Evolutionary conservation across 2,329 filamentous ascomycete genomes (phyloP).

Genomic region (Podosphaera xanthii): DNA sequence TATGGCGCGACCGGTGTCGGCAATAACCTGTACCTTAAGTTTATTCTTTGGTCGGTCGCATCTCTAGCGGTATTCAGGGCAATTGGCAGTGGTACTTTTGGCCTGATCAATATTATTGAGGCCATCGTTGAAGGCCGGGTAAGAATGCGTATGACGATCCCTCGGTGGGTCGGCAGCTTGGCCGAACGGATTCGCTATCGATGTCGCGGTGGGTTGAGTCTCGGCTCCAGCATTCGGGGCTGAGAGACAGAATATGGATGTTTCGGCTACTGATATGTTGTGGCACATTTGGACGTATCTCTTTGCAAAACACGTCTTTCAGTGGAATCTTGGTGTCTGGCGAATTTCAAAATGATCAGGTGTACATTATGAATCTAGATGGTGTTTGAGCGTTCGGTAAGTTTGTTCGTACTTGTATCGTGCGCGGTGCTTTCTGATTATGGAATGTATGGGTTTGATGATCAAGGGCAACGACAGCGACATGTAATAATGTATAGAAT

Average conservation of each 20-base stretch:
- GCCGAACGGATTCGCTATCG: slow-evolving; percentile 12
- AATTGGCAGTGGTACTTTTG: slow-evolving; percentile 58
- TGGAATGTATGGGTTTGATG: too few species aligned
- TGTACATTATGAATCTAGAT: too few species aligned
- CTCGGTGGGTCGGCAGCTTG: slow-evolving; percentile 13
- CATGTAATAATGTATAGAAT: too few species aligned
- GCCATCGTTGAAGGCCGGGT: slow-evolving; percentile 71
- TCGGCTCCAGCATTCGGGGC: slow-evolving; percentile 13
- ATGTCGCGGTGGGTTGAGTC: slow-evolving; percentile 13
- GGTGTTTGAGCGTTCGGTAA: too few species aligned
- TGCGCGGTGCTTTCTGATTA: too few species aligned
- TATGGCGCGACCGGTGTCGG: slow-evolving; percentile 51
- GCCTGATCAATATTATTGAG: slow-evolving; percentile 64
- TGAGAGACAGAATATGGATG: neutral
- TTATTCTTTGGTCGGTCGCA: slow-evolving; percentile 85
- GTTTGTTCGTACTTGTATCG: too few species aligned
- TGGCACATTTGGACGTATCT: too few species aligned
- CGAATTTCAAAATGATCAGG: too few species aligned
- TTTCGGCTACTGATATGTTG: too few species aligned
- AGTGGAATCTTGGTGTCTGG: too few species aligned
- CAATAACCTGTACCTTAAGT: slow-evolving; percentile 73
- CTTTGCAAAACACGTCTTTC: too few species aligned
- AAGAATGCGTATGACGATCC: slow-evolving; percentile 13
- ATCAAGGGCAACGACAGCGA: too few species aligned
- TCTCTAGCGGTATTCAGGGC: slow-evolving; percentile 71